phyloP scores from a whole-genome alignment of 2,329 filamentous ascomycete species.

The Drechslerella stenobrocha region DNA sequence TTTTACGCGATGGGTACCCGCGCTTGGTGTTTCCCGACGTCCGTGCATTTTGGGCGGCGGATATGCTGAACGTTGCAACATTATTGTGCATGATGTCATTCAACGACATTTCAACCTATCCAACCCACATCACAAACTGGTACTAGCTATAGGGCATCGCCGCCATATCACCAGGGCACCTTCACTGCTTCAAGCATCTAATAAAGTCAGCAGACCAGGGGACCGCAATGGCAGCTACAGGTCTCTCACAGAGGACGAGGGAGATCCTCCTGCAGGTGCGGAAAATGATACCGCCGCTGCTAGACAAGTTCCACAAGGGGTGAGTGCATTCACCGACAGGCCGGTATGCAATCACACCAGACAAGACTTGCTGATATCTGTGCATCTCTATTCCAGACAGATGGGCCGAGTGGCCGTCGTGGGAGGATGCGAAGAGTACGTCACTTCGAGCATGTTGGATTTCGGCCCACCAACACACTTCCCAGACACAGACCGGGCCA shows the following conservation, averaged over 20 bases:
- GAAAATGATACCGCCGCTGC: conserved; percentile 90
- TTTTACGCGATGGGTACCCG: not conserved
- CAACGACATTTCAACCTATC: no score
- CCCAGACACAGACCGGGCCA: not conserved
- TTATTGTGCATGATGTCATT: no score
- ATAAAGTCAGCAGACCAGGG: no score
- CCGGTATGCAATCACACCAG: no score
- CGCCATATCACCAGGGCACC: no score
- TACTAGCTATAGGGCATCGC: no score
- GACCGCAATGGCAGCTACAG: conserved; percentile 5
- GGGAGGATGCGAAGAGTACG: conserved; percentile 80
- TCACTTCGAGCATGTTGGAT: conserved; percentile 41
- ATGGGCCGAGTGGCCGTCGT: conserved; percentile 90
- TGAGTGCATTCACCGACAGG: conserved; percentile 54
- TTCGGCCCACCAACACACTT: conserved; percentile 9
- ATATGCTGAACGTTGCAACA: no score
- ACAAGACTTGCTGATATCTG: no score
- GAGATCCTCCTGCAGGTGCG: conserved; percentile 77
- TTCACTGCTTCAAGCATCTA: no score
- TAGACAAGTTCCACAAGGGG: conserved; percentile 95
- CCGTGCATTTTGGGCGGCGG: no score
- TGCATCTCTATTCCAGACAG: conserved; percentile 68
- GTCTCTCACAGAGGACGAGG: conserved; percentile 62
- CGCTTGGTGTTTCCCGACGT: no score
- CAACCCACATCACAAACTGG: no score